These are phyloP conservation scores for Wickerhamomyces mucosus DNA, from an alignment of 805 yeast species.

Conservation along the genomic window DNA sequence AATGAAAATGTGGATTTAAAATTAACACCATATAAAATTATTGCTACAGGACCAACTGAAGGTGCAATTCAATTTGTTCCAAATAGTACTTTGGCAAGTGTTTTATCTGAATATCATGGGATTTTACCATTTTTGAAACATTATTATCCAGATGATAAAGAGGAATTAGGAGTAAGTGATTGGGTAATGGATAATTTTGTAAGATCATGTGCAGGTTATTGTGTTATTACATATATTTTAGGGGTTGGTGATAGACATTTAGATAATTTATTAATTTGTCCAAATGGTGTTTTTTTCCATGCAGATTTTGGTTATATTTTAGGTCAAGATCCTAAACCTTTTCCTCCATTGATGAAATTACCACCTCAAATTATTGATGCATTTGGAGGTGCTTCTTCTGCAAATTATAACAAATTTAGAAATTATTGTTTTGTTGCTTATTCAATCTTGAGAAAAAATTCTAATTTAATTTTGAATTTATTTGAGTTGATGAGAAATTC, in stretches of 20 bases:
- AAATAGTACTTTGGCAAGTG: constrained; percentile 78
- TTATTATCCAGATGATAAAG: constrained; percentile 47
- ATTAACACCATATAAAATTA: constrained; percentile 79
- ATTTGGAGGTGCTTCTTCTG: constrained; percentile 88
- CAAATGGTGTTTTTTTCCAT: constrained; percentile 88
- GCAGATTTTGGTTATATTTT: constrained; percentile 96
- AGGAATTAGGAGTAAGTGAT: constrained; percentile 25
- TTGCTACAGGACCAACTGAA: constrained; percentile 85
- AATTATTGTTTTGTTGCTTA: constrained; percentile 93
- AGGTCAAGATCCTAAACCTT: constrained; percentile 97
- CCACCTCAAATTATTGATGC: constrained; percentile 97
- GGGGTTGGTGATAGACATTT: constrained; percentile 98
- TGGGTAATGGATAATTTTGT: constrained; percentile 90
- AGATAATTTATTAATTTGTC: constrained; percentile 76
- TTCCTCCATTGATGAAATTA: constrained; percentile 95
- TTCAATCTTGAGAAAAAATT: constrained; percentile 79
- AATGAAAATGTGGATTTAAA: constrained; percentile 86
- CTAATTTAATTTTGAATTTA: constrained; percentile 80
- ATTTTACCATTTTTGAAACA: constrained; percentile 61
- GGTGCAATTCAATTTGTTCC: constrained; percentile 95
- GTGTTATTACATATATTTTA: constrained; percentile 86
- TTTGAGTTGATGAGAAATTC: constrained; percentile 93
- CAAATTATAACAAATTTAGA: constrained; percentile 77
- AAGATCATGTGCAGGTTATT: constrained; percentile 93
- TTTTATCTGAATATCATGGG: constrained; percentile 64